A percentile compares a stretch with the other conserved stretches of the same genome.
These are phyloP conservation scores for Lepidium africanum DNA, from an alignment of 345 rosid genomes.

Conservation along the genomic window DNA sequence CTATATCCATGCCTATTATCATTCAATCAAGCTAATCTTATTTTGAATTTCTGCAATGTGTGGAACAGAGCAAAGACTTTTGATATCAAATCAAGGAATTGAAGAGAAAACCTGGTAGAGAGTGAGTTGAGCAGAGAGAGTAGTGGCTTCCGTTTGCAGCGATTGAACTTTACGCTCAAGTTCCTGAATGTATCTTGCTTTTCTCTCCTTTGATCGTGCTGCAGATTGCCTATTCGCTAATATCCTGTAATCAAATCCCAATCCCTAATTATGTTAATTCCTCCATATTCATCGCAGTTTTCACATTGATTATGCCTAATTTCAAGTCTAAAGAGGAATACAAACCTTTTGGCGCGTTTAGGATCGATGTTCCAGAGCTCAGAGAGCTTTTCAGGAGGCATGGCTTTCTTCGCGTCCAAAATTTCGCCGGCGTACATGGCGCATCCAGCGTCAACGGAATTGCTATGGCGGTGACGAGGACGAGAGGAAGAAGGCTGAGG, in stretches of 20 bases:
- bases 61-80: neutral
- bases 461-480: conserved; percentile 51
- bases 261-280: neutral
- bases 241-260: conserved; percentile 37
- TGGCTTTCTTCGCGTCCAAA: conserved; percentile 68
- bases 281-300: neutral
- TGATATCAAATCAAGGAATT: neutral
- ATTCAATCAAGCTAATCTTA: neutral
- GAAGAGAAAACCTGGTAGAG: conserved; percentile 47
- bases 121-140: conserved; percentile 81
- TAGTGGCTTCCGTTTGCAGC: conserved; percentile 73
- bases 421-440: conserved; percentile 36
- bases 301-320: neutral
- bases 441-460: conserved; percentile 50
- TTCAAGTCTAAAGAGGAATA: neutral
- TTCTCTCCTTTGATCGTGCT: conserved; percentile 85
- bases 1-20: neutral
- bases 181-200: conserved; percentile 70
- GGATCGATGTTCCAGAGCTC: conserved; percentile 70
- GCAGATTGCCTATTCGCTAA: conserved; percentile 86
- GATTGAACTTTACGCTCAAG: conserved; percentile 81
- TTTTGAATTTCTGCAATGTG: neutral
- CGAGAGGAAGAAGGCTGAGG: conserved; percentile 17
- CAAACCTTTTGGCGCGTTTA: conserved; percentile 66
- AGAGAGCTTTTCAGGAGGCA: conserved; percentile 67